Base-by-base conservation (phyloP, 2,329 filamentous ascomycete species). In the Ophiostoma montium region DNA sequence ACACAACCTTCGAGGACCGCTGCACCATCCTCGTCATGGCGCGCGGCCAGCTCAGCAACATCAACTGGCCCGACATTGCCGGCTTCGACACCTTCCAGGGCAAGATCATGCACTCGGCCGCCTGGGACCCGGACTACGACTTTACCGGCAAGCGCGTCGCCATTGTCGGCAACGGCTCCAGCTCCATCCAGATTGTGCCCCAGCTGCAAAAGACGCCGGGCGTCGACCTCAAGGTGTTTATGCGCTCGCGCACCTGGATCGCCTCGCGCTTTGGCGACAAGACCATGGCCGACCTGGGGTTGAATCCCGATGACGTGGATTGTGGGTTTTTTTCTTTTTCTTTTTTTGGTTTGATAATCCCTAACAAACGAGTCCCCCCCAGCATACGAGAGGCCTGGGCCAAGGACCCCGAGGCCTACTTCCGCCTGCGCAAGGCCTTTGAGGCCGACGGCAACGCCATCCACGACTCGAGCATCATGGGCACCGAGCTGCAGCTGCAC, bases 171-270 rank as follows among this genome's bases (percentile, higher is more conserved):
- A 70, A 70, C 49, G 72, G 72, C 12, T 70, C 70, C 18, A 73
- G 70, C 53, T 66, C 65, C 1, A 74, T 75, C 52, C 72, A 76
- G 52, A 75, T 76, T 48, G 63, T 75, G 9, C 72, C 72, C 9
- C 51, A 56, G 6, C 60, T 76, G 35, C 70, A 72, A 54, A 68
- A 67, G 52, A 36, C 67, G 2, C 60, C 67, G 46, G 69, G 68
- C 3, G 53, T 62, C 3, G 55, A 63, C 10, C 56, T 74, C 27
- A 67, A 62, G 5, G 68, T 68, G 48, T 75, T 73, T 53, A 65
- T 72, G 44, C 65, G 71, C 47, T 70, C 65, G 35, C 67, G 67
- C 46, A 72, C 69, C 5, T 75, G 70, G 71, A 71, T 75, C 45
- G 65, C 67, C 9, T 66, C 66, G 15, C 60, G 65, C 0, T 72